Evolutionary conservation across 1,139 yeast genomes (phyloP).

Genomic region (Magnusiomyces sp.): DNA sequence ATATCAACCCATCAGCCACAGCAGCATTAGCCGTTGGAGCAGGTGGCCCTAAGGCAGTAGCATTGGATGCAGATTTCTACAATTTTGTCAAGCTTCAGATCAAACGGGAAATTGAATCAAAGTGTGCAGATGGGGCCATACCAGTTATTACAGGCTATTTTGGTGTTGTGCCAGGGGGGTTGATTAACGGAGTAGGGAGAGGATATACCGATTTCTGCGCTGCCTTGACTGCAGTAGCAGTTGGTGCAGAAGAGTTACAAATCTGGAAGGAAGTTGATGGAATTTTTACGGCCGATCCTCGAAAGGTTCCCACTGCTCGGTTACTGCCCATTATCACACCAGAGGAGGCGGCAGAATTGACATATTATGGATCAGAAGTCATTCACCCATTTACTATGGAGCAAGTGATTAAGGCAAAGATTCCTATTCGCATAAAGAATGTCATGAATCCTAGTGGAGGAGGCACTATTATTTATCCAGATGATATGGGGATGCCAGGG

Average conservation of each 20-base stretch:
- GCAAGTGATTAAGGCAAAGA: slow-evolving; percentile 91
- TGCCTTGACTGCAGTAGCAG: slow-evolving; percentile 89
- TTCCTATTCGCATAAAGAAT: slow-evolving; percentile 92
- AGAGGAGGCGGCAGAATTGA: slow-evolving; percentile 96
- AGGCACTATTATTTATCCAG: slow-evolving; percentile 93
- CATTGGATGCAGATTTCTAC: slow-evolving; percentile 58
- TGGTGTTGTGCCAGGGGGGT: slow-evolving; percentile 91
- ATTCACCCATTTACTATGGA: slow-evolving; percentile 99
- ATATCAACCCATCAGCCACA: slow-evolving; percentile 2
- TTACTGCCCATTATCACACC: slow-evolving; percentile 85
- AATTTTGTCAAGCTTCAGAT: slow-evolving; percentile 48
- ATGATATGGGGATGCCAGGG: slow-evolving; percentile 56
- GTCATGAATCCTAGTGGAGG: slow-evolving; percentile 85
- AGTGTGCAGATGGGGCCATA: slow-evolving; percentile 35
- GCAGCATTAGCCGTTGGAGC: not conserved
- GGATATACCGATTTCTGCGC: slow-evolving; percentile 98
- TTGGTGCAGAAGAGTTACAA: slow-evolving; percentile 86
- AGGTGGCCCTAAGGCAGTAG: not conserved
- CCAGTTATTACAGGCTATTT: slow-evolving; percentile 96
- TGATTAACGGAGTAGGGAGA: slow-evolving; percentile 86
- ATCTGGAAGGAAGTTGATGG: slow-evolving; percentile 99
- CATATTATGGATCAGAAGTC: slow-evolving; percentile 95
- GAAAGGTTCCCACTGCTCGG: slow-evolving; percentile 88
- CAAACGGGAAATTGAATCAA: slow-evolving; percentile 41
- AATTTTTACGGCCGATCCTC: slow-evolving; percentile 95